Evolutionary conservation across 148 eudicot genomes (phyloP).

Genomic region (Cornus suecica): DNA sequence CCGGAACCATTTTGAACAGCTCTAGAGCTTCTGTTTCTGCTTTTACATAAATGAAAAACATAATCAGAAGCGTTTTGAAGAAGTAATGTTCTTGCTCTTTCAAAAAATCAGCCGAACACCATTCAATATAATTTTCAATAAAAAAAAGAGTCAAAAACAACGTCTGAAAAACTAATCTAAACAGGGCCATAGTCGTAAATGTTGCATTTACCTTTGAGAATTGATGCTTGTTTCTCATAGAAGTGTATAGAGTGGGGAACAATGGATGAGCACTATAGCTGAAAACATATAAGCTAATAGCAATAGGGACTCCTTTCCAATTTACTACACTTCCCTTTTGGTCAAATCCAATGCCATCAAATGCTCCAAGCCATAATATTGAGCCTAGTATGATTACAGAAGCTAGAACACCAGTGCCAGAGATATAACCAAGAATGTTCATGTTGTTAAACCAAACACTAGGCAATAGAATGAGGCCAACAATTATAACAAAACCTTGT

Average conservation of each 20-base stretch:
- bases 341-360: slow-evolving; percentile 43
- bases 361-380: slow-evolving; percentile 36
- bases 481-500: slow-evolving; percentile 39
- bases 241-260: slow-evolving; percentile 46
- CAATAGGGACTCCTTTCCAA: slow-evolving; percentile 42
- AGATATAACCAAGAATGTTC: slow-evolving; percentile 42
- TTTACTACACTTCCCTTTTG: slow-evolving; percentile 33
- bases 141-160: no score
- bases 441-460: slow-evolving; percentile 37
- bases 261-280: slow-evolving; percentile 61
- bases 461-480: slow-evolving; percentile 39
- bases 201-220: slow-evolving; percentile 38
- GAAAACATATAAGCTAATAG: slow-evolving; percentile 46
- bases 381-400: slow-evolving; percentile 40
- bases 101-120: no score
- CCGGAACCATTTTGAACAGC: no score
- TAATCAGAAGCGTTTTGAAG: no score
- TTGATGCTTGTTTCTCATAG: slow-evolving; percentile 43
- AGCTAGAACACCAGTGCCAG: slow-evolving; percentile 50
- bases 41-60: no score
- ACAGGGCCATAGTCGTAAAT: no score
- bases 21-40: no score
- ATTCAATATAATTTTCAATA: no score
- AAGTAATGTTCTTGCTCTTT: no score
- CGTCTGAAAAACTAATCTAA: no score